Conservation (phyloP, 306 rosid genomes). For the Ammopiptanthus mongolicus region DNA sequence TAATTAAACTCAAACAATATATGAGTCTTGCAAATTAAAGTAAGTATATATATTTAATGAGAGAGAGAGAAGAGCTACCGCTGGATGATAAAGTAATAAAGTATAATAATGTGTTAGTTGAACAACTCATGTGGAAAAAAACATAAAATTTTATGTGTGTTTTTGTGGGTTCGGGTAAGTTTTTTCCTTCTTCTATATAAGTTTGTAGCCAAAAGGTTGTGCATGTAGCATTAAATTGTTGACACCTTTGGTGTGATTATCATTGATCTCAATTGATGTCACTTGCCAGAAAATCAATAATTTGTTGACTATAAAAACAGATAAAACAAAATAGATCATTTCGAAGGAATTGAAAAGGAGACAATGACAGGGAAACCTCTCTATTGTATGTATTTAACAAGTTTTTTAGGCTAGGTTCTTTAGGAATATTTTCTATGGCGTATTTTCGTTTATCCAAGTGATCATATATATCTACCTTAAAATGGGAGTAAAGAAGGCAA, state of each 20-base stretch:
- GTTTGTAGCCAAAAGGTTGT: background rate
- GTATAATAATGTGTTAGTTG: background rate
- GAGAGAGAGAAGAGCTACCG: background rate
- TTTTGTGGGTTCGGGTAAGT: background rate
- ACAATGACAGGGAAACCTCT: background rate
- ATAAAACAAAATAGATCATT: conserved; percentile 8
- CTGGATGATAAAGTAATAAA: background rate
- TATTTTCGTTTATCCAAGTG: background rate
- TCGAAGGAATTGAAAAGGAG: background rate
- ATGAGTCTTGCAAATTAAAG: background rate
- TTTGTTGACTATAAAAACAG: background rate
- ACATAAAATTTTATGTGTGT: background rate
- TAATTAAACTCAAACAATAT: too few species aligned
- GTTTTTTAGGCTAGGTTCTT: background rate
- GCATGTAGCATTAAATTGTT: background rate
- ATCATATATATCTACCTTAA: conserved; percentile 1
- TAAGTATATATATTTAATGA: background rate
- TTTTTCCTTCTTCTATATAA: too few species aligned
- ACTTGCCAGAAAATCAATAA: background rate
- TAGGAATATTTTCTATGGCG: background rate
- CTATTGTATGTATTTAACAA: background rate
- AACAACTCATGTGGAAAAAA: background rate
- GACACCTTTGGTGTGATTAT: background rate
- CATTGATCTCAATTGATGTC: background rate
- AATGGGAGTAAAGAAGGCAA: conserved; percentile 4